These are phyloP conservation scores for Capronia epimyces DNA, from an alignment of 2,329 filamentous ascomycete genomes.

Conservation along the genomic window DNA sequence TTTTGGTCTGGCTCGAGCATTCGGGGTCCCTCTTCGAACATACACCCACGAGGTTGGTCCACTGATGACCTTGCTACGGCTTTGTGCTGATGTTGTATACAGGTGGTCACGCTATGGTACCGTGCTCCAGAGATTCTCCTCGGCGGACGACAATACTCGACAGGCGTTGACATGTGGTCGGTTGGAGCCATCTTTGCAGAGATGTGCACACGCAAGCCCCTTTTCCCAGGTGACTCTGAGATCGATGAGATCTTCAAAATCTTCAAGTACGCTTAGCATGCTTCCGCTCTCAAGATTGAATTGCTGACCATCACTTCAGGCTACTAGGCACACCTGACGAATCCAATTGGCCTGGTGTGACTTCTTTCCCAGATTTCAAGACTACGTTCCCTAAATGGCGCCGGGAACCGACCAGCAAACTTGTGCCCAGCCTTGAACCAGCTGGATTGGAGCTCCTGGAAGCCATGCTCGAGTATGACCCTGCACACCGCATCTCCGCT, in stretches of 20 bases:
- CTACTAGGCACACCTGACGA: slow-evolving; percentile 79
- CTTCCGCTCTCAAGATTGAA: neutral
- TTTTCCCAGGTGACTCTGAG: slow-evolving; percentile 88
- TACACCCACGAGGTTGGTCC: slow-evolving; percentile 74
- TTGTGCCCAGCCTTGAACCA: slow-evolving; percentile 70
- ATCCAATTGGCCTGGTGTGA: slow-evolving; percentile 79
- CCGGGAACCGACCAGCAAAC: slow-evolving; percentile 58
- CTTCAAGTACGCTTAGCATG: slow-evolving; percentile 59
- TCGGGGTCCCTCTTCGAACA: slow-evolving; percentile 82
- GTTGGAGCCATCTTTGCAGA: slow-evolving; percentile 92
- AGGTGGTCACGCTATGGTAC: slow-evolving; percentile 50
- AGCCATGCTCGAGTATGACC: slow-evolving; percentile 76
- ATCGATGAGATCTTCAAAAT: slow-evolving; percentile 95
- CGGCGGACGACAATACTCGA: slow-evolving; percentile 86
- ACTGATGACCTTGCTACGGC: neutral
- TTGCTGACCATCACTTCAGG: slow-evolving; percentile 39
- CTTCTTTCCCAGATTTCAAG: slow-evolving; percentile 93
- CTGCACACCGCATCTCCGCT: slow-evolving; percentile 77
- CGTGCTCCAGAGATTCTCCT: slow-evolving; percentile 84
- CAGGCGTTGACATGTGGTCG: slow-evolving; percentile 94
- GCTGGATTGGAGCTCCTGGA: slow-evolving; percentile 50
- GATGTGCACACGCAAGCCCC: slow-evolving; percentile 89
- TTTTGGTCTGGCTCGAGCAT: slow-evolving; percentile 83
- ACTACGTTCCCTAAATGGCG: slow-evolving; percentile 86
- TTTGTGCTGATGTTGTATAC: slow-evolving; percentile 5